A percentile compares a stretch with the other conserved stretches of the same genome.
phyloP scores from a whole-genome alignment of 306 rosid species.

The Geum urbanum region DNA sequence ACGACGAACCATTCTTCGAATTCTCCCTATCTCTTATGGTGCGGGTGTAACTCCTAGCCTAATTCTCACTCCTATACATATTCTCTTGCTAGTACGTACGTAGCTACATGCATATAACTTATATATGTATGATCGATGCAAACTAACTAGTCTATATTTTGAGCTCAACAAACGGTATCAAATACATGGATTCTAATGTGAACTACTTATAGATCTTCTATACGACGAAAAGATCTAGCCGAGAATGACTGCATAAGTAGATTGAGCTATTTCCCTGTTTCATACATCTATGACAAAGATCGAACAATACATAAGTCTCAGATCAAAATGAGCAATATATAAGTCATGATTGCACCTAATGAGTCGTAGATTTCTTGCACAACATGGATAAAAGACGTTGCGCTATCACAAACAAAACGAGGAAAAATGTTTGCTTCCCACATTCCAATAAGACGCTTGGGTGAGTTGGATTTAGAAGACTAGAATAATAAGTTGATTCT shows the following conservation, averaged over 20 bases:
- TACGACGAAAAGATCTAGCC: neutral
- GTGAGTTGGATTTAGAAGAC: neutral
- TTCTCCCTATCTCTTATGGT: neutral
- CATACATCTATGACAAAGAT: too few species aligned
- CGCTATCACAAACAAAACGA: neutral
- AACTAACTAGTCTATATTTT: neutral
- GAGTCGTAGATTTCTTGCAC: neutral
- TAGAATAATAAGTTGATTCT: neutral
- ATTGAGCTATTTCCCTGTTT: too few species aligned
- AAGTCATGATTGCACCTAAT: neutral
- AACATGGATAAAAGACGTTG: neutral
- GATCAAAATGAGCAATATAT: too few species aligned
- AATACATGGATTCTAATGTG: too few species aligned
- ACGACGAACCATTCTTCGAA: neutral
- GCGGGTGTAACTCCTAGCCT: slow-evolving; percentile 6
- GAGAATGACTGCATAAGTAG: neutral
- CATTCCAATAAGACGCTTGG: neutral
- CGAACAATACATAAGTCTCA: too few species aligned
- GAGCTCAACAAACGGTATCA: neutral
- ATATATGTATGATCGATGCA: neutral
- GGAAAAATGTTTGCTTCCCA: neutral
- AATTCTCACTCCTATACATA: neutral
- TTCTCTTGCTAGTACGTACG: neutral
- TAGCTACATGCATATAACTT: too few species aligned
- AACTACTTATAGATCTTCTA: too few species aligned